Evolutionary conservation across 176 grass and related monocot species (phyloP).

Genomic region (Elaeis guineensis): DNA sequence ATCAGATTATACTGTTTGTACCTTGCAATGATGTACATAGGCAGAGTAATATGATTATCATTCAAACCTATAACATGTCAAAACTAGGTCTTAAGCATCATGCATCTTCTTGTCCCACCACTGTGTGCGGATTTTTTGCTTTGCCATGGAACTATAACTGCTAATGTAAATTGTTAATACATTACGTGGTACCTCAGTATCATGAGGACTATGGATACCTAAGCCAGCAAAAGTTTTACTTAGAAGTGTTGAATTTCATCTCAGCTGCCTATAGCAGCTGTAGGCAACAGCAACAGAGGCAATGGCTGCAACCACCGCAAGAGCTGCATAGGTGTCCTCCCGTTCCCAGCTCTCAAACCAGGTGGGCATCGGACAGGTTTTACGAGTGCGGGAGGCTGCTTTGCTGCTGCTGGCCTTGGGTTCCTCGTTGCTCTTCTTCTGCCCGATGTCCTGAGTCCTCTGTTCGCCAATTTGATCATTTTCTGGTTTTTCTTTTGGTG

Average conservation of each 20-base stretch:
- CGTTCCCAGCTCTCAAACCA: conserved; percentile 86
- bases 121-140: too few species aligned
- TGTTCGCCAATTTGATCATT: conserved; percentile 34
- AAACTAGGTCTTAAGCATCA: too few species aligned
- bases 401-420: conserved; percentile 18
- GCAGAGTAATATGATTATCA: too few species aligned
- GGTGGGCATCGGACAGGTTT: conserved; percentile 59
- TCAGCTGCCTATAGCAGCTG: conserved; percentile 62
- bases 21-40: too few species aligned
- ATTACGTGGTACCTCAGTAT: too few species aligned
- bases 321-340: conserved; percentile 65
- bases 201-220: too few species aligned
- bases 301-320: conserved; percentile 66
- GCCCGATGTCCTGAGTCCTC: conserved; percentile 19
- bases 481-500: conserved; percentile 35
- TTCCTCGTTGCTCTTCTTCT: conserved; percentile 27
- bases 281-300: conserved; percentile 60
- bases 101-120: too few species aligned
- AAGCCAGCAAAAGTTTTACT: too few species aligned
- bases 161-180: too few species aligned
- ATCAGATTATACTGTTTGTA: too few species aligned
- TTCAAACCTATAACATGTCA: too few species aligned
- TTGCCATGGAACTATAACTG: too few species aligned
- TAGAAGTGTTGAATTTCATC: conserved; percentile 4
- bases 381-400: conserved; percentile 19